These are phyloP conservation scores for Sherardia arvensis DNA, from an alignment of 257 asterid species.

Conservation along the genomic window DNA sequence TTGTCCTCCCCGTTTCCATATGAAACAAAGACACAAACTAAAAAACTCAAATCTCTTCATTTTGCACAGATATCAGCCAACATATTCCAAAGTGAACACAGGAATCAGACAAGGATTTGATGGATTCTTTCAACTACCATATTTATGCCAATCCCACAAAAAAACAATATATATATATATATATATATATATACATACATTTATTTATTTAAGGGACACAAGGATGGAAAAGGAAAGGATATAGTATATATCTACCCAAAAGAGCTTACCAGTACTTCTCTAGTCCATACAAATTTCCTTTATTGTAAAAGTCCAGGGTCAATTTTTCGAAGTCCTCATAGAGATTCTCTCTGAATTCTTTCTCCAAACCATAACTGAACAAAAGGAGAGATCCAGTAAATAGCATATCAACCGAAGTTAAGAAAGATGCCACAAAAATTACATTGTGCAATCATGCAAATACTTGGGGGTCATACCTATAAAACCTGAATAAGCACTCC, in stretches of 20 bases:
- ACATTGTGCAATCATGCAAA: not conserved
- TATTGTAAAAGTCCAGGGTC: slow-evolving; percentile 53
- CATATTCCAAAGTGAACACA: not conserved
- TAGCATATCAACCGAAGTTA: not conserved
- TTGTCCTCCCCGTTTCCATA: not conserved
- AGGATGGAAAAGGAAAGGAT: not conserved
- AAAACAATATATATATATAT: no score
- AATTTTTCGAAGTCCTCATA: slow-evolving; percentile 73
- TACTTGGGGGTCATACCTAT: slow-evolving; percentile 41
- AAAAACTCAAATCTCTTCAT: not conserved
- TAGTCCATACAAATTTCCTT: slow-evolving; percentile 80
- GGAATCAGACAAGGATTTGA: not conserved
- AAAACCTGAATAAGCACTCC: slow-evolving; percentile 90
- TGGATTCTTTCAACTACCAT: not conserved
- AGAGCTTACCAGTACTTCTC: slow-evolving; percentile 76
- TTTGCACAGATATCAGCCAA: not conserved
- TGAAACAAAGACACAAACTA: not conserved
- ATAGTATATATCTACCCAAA: not conserved
- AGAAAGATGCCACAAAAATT: not conserved
- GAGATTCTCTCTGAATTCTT: slow-evolving; percentile 60
- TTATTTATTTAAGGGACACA: not conserved
- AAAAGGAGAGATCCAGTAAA: not conserved
- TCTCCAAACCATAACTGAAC: slow-evolving; percentile 84
- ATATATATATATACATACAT: no score
- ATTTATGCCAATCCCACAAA: not conserved